Evolutionary conservation across 2,329 filamentous ascomycete genomes (phyloP).

Genomic region (Aspergillus hortae): DNA sequence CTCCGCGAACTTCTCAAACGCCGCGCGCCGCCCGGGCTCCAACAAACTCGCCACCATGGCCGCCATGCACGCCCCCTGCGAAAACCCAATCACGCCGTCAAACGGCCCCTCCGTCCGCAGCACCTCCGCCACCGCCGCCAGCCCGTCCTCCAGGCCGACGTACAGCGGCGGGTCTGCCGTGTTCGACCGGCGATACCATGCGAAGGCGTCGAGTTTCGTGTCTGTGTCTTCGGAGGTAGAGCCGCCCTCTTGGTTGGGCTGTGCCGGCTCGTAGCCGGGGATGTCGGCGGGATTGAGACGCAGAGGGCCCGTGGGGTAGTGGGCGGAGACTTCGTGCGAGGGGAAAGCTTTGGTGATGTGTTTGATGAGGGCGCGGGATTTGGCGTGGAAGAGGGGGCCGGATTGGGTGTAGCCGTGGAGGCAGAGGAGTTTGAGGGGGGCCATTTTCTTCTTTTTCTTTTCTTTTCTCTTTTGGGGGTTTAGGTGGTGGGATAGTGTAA

Average conservation of each 20-base stretch:
- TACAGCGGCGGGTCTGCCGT: constrained; percentile 65
- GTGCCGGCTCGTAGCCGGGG: constrained; percentile 59
- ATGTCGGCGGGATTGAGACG: constrained; percentile 63
- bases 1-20: constrained; percentile 44
- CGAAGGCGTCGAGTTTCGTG: constrained; percentile 65
- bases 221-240: neutral
- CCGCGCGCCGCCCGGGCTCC: constrained; percentile 51
- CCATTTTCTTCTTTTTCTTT: neutral
- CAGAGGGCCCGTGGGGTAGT: constrained; percentile 68
- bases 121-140: constrained; percentile 59
- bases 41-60: constrained; percentile 70
- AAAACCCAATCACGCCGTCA: constrained; percentile 78
- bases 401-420: constrained; percentile 90
- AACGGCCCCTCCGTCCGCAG: constrained; percentile 64
- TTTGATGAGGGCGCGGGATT: constrained; percentile 84
- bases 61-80: constrained; percentile 71
- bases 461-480: neutral
- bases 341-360: constrained; percentile 70
- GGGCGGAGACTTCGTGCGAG: constrained; percentile 55
- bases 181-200: constrained; percentile 70
- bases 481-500: neutral
- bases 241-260: constrained; percentile 26
- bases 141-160: constrained; percentile 64
- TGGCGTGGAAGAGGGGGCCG: constrained; percentile 76
- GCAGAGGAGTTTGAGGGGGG: constrained; percentile 66